phyloP scores from a whole-genome alignment of 495 filamentous ascomycete species.

The Evernia prunastri region DNA sequence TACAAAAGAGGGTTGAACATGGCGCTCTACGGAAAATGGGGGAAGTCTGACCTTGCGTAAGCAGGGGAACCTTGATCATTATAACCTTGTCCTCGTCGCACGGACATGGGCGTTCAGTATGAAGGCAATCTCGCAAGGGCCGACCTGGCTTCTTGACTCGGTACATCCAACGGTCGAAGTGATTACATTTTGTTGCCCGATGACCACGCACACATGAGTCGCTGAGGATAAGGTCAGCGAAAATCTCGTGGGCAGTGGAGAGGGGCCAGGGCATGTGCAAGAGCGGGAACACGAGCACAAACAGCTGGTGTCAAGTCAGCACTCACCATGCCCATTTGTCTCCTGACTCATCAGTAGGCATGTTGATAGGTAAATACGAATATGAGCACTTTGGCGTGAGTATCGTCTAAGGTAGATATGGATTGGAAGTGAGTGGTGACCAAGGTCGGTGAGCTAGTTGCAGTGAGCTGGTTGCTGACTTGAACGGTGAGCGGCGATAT shows the following conservation, averaged over 20 bases:
- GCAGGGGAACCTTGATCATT: constrained; percentile 48
- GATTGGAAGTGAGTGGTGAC: background rate
- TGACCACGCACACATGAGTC: constrained; percentile 82
- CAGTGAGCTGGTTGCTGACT: background rate
- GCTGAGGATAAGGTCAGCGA: constrained; percentile 38
- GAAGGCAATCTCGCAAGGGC: constrained; percentile 69
- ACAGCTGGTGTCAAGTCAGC: background rate
- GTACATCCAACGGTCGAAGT: constrained; percentile 67
- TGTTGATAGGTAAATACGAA: constrained; percentile 9
- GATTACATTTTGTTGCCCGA: constrained; percentile 76
- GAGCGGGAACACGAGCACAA: too few species aligned
- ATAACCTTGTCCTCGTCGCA: constrained; percentile 48
- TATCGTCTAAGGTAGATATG: background rate
- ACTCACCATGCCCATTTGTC: constrained; percentile 49
- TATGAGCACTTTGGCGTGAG: background rate
- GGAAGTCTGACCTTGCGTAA: constrained; percentile 23
- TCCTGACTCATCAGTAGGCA: constrained; percentile 45
- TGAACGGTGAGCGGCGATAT: background rate
- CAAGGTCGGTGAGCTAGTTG: background rate
- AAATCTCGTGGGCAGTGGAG: background rate
- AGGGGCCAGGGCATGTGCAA: background rate
- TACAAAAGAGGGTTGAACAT: background rate
- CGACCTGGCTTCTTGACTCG: constrained; percentile 76
- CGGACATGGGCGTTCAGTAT: constrained; percentile 55
- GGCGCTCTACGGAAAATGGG: background rate